phyloP scores from a whole-genome alignment of 2,329 filamentous ascomycete genomes.

The Xylariaceae sp. region DNA sequence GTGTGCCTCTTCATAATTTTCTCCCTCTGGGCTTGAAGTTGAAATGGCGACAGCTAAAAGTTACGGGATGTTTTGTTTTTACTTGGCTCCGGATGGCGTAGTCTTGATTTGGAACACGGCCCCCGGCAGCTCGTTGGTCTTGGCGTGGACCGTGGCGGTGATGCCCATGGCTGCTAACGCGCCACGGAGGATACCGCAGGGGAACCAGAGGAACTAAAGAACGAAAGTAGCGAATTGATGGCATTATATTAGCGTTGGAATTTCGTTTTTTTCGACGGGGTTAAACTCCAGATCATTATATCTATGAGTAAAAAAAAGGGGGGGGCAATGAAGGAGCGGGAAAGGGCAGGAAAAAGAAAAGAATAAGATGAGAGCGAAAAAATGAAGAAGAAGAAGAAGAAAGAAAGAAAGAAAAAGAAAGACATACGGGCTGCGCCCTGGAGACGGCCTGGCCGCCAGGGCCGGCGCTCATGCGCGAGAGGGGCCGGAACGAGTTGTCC shows the following conservation, averaged over 20 bases:
- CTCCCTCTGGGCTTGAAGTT: too few species aligned
- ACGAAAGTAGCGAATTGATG: not conserved
- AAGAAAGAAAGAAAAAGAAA: conserved; percentile 6
- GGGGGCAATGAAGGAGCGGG: not conserved
- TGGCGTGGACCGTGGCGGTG: conserved; percentile 83
- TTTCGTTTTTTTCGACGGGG: too few species aligned
- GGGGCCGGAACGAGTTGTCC: conserved; percentile 84
- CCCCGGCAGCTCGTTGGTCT: conserved; percentile 77
- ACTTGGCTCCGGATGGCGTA: conserved; percentile 40
- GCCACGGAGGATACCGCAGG: conserved; percentile 85
- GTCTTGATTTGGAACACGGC: conserved; percentile 97
- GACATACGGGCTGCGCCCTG: conserved; percentile 71
- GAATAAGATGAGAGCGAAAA: too few species aligned
- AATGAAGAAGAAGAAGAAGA: conserved; percentile 5
- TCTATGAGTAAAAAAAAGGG: too few species aligned
- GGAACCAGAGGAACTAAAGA: conserved; percentile 82
- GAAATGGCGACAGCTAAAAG: too few species aligned
- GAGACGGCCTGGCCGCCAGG: conserved; percentile 65
- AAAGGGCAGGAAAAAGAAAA: not conserved
- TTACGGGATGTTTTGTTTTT: too few species aligned
- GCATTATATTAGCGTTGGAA: too few species aligned
- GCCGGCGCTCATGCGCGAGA: conserved; percentile 84
- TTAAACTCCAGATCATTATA: too few species aligned
- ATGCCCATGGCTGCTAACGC: conserved; percentile 91
- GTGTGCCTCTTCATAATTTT: too few species aligned